phyloP scores from a whole-genome alignment of 495 filamentous ascomycete species.

The Penicillium turbatum region DNA sequence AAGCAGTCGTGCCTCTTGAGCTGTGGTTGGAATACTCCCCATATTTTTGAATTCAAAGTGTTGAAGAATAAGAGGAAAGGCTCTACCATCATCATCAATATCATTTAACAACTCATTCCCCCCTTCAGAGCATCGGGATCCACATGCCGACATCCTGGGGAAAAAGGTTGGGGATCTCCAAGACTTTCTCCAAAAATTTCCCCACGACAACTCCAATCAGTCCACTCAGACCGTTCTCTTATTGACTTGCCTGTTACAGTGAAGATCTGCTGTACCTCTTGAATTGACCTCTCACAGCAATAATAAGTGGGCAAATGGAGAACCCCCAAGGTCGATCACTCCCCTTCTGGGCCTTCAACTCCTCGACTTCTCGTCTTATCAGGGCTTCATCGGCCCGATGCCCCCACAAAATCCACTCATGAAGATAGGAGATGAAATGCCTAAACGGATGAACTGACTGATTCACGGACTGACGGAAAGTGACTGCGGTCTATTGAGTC shows the following conservation, averaged over 20 bases:
- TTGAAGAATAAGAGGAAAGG: too few species aligned
- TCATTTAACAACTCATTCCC: too few species aligned
- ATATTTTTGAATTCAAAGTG: not conserved
- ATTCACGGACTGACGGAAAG: too few species aligned
- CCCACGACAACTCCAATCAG: not conserved
- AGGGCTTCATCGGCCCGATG: constrained; percentile 15
- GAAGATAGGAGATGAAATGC: constrained; percentile 6
- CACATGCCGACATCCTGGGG: constrained; percentile 25
- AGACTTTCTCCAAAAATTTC: not conserved
- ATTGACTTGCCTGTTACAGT: constrained; percentile 6
- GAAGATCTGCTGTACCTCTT: not conserved
- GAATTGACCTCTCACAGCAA: not conserved
- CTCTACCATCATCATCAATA: too few species aligned
- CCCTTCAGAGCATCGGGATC: constrained; percentile 14
- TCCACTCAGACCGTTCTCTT: not conserved
- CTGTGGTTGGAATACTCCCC: not conserved
- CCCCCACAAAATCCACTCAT: not conserved
- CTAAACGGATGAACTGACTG: too few species aligned
- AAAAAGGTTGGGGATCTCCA: constrained; percentile 5
- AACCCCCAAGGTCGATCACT: not conserved
- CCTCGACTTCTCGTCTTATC: constrained; percentile 2
- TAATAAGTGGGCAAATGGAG: not conserved
- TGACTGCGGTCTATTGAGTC: too few species aligned
- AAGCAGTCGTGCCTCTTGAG: constrained; percentile 38
- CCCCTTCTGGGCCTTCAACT: not conserved